Conservation (phyloP, 306 rosid genomes). For the Lagenaria siceraria region DNA sequence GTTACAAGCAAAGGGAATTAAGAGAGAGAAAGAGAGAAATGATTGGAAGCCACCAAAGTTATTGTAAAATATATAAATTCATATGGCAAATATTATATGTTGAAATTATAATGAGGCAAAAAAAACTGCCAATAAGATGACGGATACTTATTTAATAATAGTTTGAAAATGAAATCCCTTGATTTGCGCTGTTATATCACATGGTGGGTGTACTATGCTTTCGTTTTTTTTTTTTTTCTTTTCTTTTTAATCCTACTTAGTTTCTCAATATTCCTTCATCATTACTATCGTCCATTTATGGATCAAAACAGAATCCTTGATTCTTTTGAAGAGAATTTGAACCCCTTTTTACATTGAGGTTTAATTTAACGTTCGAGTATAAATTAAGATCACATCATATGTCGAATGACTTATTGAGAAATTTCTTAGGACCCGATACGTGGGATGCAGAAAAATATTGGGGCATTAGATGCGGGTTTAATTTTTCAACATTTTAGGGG, state of each 20-base stretch:
- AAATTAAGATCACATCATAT: no score
- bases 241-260: not conserved
- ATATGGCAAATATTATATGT: not conserved
- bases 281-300: not conserved
- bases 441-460: no score
- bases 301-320: no score
- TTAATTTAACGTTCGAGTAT: no score
- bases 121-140: not conserved
- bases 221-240: not conserved
- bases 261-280: not conserved
- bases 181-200: conserved; percentile 6
- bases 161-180: conserved; percentile 2
- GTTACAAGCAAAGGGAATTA: not conserved
- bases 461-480: no score
- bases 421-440: no score
- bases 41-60: conserved; percentile 6
- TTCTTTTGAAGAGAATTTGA: no score
- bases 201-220: conserved; percentile 3
- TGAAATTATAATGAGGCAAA: not conserved
- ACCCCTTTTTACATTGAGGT: no score
- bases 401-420: no score
- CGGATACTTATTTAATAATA: not conserved
- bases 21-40: not conserved
- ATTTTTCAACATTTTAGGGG: no score
- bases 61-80: not conserved